Conservation (phyloP, 805 yeast species). For the Torulaspora maleeae region DNA sequence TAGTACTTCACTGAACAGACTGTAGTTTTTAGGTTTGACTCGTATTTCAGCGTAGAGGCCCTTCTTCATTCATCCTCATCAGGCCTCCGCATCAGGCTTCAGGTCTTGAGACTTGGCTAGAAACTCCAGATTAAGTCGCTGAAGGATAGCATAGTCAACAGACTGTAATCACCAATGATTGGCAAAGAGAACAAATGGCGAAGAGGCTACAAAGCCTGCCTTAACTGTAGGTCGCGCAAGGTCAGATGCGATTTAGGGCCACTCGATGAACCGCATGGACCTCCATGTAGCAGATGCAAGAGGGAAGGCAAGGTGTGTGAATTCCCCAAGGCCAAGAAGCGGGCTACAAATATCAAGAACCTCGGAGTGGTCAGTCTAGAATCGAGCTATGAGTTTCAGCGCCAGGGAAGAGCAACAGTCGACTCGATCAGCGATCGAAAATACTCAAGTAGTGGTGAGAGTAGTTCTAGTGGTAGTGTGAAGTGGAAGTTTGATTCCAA, state of each 20-base stretch:
- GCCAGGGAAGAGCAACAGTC: background rate
- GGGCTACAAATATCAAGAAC: background rate
- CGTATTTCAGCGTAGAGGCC: too few relatives aligned
- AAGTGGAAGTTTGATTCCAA: constrained; percentile 29
- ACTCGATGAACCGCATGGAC: constrained; percentile 62
- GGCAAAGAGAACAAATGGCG: constrained; percentile 37
- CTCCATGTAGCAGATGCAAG: constrained; percentile 81
- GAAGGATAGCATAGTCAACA: background rate
- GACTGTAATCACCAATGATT: too few relatives aligned
- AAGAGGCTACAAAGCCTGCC: constrained; percentile 77
- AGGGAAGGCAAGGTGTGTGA: constrained; percentile 81
- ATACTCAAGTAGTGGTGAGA: background rate
- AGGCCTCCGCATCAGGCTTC: too few relatives aligned
- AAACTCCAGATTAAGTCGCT: background rate
- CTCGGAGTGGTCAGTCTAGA: background rate
- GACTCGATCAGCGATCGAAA: background rate
- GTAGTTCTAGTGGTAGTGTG: background rate
- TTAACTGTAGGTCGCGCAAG: constrained; percentile 78
- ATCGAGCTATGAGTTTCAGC: background rate
- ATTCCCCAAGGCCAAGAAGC: constrained; percentile 40
- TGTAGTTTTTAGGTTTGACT: too few relatives aligned
- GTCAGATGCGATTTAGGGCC: constrained; percentile 84
- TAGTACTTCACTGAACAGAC: too few relatives aligned
- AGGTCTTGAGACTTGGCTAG: background rate
- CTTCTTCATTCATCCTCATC: too few relatives aligned